Percentiles rank a stretch among this genome's conserved stretches.
These are phyloP conservation scores for Stagonosporopsis chrysanthemi DNA, from an alignment of 2,329 filamentous ascomycete species.

Conservation along the genomic window DNA sequence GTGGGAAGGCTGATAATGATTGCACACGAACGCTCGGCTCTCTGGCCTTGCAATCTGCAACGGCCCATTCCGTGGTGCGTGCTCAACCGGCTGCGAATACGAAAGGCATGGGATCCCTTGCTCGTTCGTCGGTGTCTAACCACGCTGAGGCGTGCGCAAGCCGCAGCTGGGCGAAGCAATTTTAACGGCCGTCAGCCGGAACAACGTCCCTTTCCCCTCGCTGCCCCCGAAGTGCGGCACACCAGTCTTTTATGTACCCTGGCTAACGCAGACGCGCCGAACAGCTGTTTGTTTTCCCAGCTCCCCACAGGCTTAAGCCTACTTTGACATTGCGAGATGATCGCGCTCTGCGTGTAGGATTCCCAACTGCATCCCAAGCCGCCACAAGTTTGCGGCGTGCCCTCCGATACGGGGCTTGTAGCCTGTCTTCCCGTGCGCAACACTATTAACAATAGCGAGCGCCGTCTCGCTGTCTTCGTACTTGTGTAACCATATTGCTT, in stretches of 20 bases:
- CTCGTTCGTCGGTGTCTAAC: constrained; percentile 19
- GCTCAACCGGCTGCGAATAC: constrained; percentile 10
- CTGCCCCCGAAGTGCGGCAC: constrained; percentile 18
- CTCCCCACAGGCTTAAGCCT: constrained; percentile 20
- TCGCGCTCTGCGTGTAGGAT: constrained; percentile 15
- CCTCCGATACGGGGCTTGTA: constrained; percentile 9
- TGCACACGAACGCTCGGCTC: constrained; percentile 15
- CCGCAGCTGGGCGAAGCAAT: constrained; percentile 18
- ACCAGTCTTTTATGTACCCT: constrained; percentile 9
- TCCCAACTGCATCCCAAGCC: constrained; percentile 10
- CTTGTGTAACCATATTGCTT: constrained; percentile 23
- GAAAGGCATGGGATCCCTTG: constrained; percentile 15
- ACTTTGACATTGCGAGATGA: constrained; percentile 17
- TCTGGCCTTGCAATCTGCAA: constrained; percentile 9
- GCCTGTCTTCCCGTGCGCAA: constrained; percentile 14
- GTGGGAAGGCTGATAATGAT: constrained; percentile 7
- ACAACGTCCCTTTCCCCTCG: constrained; percentile 15
- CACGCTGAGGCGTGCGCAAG: constrained; percentile 18
- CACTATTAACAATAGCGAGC: constrained; percentile 17
- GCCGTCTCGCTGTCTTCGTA: constrained; percentile 11
- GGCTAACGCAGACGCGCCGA: constrained; percentile 17
- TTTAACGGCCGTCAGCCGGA: constrained; percentile 14
- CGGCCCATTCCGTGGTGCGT: constrained; percentile 13
- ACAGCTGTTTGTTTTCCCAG: constrained; percentile 21
- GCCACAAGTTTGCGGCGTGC: constrained; percentile 18